Evolutionary conservation across 164 flowering plant species (phyloP), one percentile per base, ranked within the genome.

Genomic region (Aristolochia fimbriata): DNA sequence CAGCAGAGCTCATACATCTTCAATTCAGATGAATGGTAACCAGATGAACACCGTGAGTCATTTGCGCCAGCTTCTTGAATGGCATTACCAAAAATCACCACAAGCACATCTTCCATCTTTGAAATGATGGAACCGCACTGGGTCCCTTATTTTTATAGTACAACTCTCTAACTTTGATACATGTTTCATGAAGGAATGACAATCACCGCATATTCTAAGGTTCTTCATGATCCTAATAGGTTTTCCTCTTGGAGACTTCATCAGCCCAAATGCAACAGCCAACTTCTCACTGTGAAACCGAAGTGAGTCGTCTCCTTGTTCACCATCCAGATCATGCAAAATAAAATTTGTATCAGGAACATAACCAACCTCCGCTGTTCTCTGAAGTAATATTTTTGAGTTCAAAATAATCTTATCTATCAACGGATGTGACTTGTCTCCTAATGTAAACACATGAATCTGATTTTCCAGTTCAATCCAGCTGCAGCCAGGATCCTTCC

Each of bases 401-500:
- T 71, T 66, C 43, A 17, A 57, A 6, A 48, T 51, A n/a, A 91
- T 80, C 20, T 74, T 73, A 17, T 65, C 62, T 41, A 70, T 76
- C 43, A 69, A 61, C 46, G 92, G 92, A 62, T 90, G 90, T 15
- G 93, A 80, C 15, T 69, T 57, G 48, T 86, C 97, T 14, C 88
- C 83, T 57, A 84, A 57, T 41, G 78, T 69, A 65, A 87, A 87
- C 54, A 77, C 77, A 67, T 86, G 96, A 23, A 91, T 74, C 57
- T 68, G 58, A 43, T 75, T 80, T 50, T 77, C 63, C 14, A 82
- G 77, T 63, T 91, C 94, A 58, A 91, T 74, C 96, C 94, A 91
- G 76, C 94, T 91, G 62, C 96, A 88, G 14, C 94, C 96, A 23
- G 97, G 94, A 65, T 83, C 88, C 73, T 91, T 91, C 68, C 47